Percentiles rank a stretch among this genome's conserved stretches.
Conservation (phyloP, 306 rosid genomes). For the Vigna nakashimae region DNA sequence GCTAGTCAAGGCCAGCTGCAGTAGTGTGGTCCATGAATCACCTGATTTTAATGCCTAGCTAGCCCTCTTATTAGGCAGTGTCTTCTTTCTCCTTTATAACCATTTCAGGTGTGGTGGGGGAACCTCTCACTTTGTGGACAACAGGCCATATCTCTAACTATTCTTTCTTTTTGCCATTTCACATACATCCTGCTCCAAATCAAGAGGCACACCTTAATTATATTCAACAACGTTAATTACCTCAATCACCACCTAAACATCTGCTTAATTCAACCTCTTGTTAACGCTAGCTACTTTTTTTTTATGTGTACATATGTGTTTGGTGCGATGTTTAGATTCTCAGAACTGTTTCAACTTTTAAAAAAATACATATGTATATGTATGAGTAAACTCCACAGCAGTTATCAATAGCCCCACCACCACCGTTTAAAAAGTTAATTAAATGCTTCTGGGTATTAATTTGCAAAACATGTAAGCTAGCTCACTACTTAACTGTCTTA, state of each 20-base stretch:
- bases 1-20: constrained; percentile 52
- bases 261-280: background rate
- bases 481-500: too few relatives aligned
- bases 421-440: too few relatives aligned
- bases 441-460: too few relatives aligned
- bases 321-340: too few relatives aligned
- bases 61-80: constrained; percentile 45
- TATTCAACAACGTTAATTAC: background rate
- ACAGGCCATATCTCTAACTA: constrained; percentile 1
- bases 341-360: too few relatives aligned
- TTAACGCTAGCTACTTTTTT: background rate
- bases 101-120: constrained; percentile 54
- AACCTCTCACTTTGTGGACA: constrained; percentile 40
- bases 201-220: constrained; percentile 13
- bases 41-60: constrained; percentile 61
- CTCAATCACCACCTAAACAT: constrained; percentile 2
- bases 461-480: too few relatives aligned
- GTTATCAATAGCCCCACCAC: too few relatives aligned
- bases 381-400: too few relatives aligned
- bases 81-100: constrained; percentile 48
- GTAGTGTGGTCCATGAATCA: constrained; percentile 72
- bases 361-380: too few relatives aligned
- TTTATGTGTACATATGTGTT: too few relatives aligned
- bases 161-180: constrained; percentile 17
- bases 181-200: constrained; percentile 33